These are phyloP conservation scores for Ogataea trehalophila DNA, from an alignment of 805 yeast species.

Conservation along the genomic window DNA sequence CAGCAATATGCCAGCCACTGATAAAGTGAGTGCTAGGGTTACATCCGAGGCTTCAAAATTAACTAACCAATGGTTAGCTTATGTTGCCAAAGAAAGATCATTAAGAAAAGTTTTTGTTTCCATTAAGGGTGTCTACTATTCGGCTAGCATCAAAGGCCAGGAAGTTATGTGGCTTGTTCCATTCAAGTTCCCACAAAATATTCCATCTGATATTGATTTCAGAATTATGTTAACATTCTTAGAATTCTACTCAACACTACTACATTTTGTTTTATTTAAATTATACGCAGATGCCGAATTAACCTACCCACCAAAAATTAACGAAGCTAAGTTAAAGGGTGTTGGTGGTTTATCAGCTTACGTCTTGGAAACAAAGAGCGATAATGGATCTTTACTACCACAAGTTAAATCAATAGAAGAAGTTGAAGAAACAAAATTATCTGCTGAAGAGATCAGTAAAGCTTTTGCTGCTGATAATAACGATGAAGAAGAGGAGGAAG, in stretches of 20 bases:
- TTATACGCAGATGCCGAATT: constrained; percentile 81
- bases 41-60: constrained; percentile 84
- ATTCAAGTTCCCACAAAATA: constrained; percentile 92
- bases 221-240: constrained; percentile 94
- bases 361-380: constrained; percentile 56
- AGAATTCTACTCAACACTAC: constrained; percentile 89
- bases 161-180: constrained; percentile 96
- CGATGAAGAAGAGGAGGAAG: constrained; percentile 33
- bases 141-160: constrained; percentile 86
- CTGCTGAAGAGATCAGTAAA: constrained; percentile 37
- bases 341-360: constrained; percentile 87
- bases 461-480: constrained; percentile 55
- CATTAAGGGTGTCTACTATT: constrained; percentile 95
- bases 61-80: constrained; percentile 95
- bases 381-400: constrained; percentile 35
- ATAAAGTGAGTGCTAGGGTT: constrained; percentile 69
- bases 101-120: constrained; percentile 90
- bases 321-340: constrained; percentile 67
- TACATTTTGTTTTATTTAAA: constrained; percentile 82
- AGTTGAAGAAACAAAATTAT: constrained; percentile 35
- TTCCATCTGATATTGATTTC: constrained; percentile 92
- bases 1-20: constrained; percentile 92
- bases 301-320: constrained; percentile 87
- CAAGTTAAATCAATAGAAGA: constrained; percentile 19
- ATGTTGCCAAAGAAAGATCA: constrained; percentile 76